Conservation (phyloP, 225 moss, liverwort and hornwort genomes). For the Anthoceros angustus region DNA sequence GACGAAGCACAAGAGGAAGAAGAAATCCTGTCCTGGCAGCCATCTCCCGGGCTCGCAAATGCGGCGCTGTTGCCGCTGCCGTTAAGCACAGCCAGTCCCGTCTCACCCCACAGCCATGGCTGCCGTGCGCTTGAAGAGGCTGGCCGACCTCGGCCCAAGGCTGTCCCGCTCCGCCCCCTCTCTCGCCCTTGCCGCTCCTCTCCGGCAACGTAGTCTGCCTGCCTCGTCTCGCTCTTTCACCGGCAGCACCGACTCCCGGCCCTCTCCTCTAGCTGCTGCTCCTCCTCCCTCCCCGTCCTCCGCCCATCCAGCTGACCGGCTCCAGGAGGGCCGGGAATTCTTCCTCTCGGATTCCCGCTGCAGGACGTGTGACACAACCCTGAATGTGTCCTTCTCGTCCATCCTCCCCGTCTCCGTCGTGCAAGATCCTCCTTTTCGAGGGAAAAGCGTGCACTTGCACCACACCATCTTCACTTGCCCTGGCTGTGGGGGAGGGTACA, state of each 20-base stretch:
- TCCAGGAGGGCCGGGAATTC: conserved; percentile 10
- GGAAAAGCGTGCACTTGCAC: background rate
- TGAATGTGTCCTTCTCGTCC: conserved; percentile 35
- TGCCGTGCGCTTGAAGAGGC: background rate
- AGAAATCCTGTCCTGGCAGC: no score
- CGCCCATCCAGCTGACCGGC: background rate
- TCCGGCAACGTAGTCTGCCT: no score
- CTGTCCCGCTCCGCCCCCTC: background rate
- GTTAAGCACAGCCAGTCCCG: no score
- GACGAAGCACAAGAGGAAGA: no score
- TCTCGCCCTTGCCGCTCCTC: background rate
- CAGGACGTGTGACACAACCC: conserved; percentile 24
- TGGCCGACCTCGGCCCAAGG: background rate
- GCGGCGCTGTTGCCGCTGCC: no score
- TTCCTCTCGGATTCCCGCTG: conserved; percentile 34
- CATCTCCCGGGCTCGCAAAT: no score
- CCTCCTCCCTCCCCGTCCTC: background rate
- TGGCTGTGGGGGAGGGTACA: conserved; percentile 35
- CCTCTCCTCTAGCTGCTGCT: background rate
- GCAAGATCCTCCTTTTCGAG: background rate
- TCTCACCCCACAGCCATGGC: background rate
- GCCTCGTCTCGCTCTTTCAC: background rate
- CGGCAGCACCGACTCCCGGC: background rate
- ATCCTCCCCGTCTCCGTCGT: conserved; percentile 28
- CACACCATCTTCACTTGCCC: conserved; percentile 32